A percentile compares a stretch with the other conserved stretches of the same genome.
Evolutionary conservation across 352 stramenopile species (phyloP).

Genomic region (Thalassiosira exigua): DNA sequence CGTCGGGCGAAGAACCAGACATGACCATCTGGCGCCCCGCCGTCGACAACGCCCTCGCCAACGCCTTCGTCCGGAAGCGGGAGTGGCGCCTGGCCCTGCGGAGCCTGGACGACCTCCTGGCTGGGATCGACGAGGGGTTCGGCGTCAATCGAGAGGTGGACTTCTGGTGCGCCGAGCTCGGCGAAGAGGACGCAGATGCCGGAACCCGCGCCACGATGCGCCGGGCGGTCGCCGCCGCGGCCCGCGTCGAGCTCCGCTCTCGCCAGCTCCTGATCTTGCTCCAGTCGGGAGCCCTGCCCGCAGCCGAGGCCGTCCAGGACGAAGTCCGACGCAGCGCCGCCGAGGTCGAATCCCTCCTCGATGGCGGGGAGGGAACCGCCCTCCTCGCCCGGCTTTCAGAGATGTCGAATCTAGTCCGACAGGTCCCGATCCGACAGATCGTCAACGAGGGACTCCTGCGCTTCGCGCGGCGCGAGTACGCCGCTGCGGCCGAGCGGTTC

Average conservation of each 20-base stretch:
- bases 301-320: constrained; percentile 43
- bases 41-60: constrained; percentile 68
- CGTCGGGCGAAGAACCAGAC: too few species aligned
- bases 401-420: constrained; percentile 39
- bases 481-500: constrained; percentile 63
- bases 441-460: constrained; percentile 70
- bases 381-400: constrained; percentile 15
- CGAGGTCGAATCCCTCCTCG: constrained; percentile 18
- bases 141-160: constrained; percentile 45
- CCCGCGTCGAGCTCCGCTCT: constrained; percentile 65
- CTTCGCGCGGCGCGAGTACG: constrained; percentile 68
- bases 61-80: constrained; percentile 61
- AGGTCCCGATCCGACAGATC: constrained; percentile 41
- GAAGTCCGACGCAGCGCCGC: constrained; percentile 14
- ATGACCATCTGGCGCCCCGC: constrained; percentile 45
- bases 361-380: background rate
- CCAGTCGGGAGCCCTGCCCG: constrained; percentile 60
- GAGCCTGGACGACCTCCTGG: constrained; percentile 62
- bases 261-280: constrained; percentile 72
- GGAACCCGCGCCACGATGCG: constrained; percentile 8
- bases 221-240: constrained; percentile 31
- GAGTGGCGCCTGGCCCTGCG: constrained; percentile 73
- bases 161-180: constrained; percentile 26
- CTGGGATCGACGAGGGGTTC: constrained; percentile 35
- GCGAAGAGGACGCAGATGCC: too few species aligned